Evolutionary conservation across 306 rosid species (phyloP).

Genomic region (Dalbergia oliveri): DNA sequence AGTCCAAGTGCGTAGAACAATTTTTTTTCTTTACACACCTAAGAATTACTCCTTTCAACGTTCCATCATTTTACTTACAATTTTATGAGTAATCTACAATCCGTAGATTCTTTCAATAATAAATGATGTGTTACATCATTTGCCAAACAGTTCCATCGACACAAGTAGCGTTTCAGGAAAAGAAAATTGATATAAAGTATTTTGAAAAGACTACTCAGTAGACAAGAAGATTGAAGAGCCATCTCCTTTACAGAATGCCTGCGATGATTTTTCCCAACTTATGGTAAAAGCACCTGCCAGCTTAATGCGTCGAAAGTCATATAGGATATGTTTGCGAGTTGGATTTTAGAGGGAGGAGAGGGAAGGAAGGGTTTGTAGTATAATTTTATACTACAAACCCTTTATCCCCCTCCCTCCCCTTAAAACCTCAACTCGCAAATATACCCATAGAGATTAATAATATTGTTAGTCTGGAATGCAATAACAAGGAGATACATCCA

Average conservation of each 20-base stretch:
- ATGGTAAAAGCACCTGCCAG: slow-evolving; percentile 30
- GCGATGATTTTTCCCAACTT: slow-evolving; percentile 22
- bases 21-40: no score
- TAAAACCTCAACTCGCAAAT: no score
- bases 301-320: slow-evolving; percentile 20
- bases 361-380: no score
- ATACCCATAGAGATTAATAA: neutral
- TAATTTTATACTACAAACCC: no score
- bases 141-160: neutral
- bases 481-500: neutral
- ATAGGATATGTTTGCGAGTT: no score
- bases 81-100: neutral
- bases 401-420: no score
- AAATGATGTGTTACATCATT: slow-evolving; percentile 30
- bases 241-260: slow-evolving; percentile 48
- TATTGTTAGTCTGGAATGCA: neutral
- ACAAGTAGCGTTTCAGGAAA: slow-evolving; percentile 12
- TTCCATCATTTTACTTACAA: neutral
- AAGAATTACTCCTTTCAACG: no score
- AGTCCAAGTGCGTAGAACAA: no score
- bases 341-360: no score
- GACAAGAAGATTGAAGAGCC: slow-evolving; percentile 53
- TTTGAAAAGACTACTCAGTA: slow-evolving; percentile 56
- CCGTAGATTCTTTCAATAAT: neutral
- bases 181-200: slow-evolving; percentile 16